Conservation (phyloP, 495 filamentous ascomycete species). For the Clavariopsis aquatica region DNA sequence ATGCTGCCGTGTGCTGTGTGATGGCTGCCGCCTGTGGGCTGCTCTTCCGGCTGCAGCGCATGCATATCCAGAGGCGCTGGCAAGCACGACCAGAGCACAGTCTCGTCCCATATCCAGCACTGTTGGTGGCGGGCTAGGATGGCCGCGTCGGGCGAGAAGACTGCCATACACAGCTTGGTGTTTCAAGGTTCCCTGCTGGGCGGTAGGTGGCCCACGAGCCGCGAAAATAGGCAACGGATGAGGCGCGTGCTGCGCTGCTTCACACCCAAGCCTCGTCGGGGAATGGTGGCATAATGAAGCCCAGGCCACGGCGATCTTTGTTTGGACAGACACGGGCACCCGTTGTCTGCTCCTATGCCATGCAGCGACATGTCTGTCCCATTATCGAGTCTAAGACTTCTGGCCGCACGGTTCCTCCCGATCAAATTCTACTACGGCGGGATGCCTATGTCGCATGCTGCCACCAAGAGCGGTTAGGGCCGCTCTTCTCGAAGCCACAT, state of each 20-base stretch:
- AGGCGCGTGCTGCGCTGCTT: slow-evolving; percentile 26
- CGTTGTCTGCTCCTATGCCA: no score
- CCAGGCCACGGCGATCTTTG: slow-evolving; percentile 22
- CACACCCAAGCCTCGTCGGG: slow-evolving; percentile 17
- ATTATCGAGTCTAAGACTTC: background rate
- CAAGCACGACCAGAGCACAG: background rate
- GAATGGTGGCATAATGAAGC: slow-evolving; percentile 2
- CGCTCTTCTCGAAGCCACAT: slow-evolving; percentile 21
- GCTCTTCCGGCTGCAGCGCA: slow-evolving; percentile 13
- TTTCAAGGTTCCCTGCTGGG: slow-evolving; percentile 30
- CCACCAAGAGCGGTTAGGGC: background rate
- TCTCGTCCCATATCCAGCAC: slow-evolving; percentile 11
- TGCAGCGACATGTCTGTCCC: background rate
- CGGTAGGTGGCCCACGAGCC: slow-evolving; percentile 5
- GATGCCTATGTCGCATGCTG: background rate
- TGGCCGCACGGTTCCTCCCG: slow-evolving; percentile 2
- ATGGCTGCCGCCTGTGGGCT: slow-evolving; percentile 5
- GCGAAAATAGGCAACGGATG: slow-evolving; percentile 21
- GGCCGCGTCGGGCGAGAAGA: slow-evolving; percentile 9
- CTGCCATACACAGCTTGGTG: slow-evolving; percentile 14
- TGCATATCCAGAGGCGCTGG: slow-evolving; percentile 10
- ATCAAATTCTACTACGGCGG: background rate
- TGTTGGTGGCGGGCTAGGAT: slow-evolving; percentile 17
- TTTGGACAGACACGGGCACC: background rate
- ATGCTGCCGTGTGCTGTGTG: background rate